phyloP scores from a whole-genome alignment of 1,284 basidiomycete genomes.

The Microbotryum scabiosae region DNA sequence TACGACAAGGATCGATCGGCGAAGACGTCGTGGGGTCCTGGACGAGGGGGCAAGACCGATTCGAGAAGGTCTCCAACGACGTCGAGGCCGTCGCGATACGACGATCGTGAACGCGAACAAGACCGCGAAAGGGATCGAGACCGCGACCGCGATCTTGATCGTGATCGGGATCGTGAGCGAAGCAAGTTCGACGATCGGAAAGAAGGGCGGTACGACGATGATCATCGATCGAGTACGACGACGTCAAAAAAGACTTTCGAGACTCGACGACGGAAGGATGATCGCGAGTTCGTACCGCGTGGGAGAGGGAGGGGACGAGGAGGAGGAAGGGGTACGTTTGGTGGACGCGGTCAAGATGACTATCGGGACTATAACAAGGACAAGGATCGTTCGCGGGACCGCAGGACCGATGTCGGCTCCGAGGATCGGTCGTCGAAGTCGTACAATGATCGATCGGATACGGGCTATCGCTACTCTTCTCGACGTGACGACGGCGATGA shows the following conservation, averaged over 20 bases:
- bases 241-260: neutral
- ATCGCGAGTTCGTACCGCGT: neutral
- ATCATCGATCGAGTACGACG: neutral
- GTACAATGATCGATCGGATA: too few relatives aligned
- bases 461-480: too few relatives aligned
- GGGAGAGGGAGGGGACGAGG: too few relatives aligned
- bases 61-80: neutral
- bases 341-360: too few relatives aligned
- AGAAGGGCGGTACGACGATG: neutral
- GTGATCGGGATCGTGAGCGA: neutral
- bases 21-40: neutral
- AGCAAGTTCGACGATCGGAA: slow-evolving; percentile 9
- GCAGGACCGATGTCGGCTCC: too few relatives aligned
- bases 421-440: too few relatives aligned
- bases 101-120: neutral
- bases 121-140: neutral
- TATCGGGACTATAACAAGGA: too few relatives aligned
- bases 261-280: neutral
- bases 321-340: too few relatives aligned
- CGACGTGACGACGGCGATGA: too few relatives aligned
- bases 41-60: neutral
- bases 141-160: neutral
- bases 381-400: too few relatives aligned
- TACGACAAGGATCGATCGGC: slow-evolving; percentile 1
- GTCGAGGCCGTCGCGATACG: neutral